Base-by-base conservation (phyloP, 2,329 filamentous ascomycete genomes). In the Cryoendolithus antarcticus region DNA sequence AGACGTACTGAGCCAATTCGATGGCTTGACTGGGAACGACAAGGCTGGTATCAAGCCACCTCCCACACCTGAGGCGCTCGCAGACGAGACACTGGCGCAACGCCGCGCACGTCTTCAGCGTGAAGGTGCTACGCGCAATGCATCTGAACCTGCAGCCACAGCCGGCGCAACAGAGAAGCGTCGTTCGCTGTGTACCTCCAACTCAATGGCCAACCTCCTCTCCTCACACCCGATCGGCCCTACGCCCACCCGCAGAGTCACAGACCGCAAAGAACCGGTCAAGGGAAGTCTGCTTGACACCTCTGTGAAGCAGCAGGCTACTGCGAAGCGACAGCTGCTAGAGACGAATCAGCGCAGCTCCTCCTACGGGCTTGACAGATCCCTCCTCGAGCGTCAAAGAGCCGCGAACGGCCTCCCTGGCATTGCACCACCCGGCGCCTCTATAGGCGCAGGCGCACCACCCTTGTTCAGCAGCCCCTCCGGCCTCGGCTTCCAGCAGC, bases 81-180 rank as follows among this genome's bases (percentile, higher is more conserved):
- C 79, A 47, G 80, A 86, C 49, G 84, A 91, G 55, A 89, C 84
- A 0, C 67, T 91, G 0, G 84, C 82, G 7, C 82, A 89, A 57
- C 77, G 84, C 8, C 77, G 82, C 1, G 76, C 75, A 21, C 74
- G 84, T 21, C 66, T 91, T 2, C 82, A 86, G 56, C 76, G 77
- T 19, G 78, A 82, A 58, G 78, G 78, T 5, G 24, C 6, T 6
- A 8, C 24, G 24, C 24, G 24, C 24, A 27, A 27, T 27, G 24
- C 24, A 27, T 27, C 24, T 7, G 72, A 74, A 24, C 55, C 51
- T 13, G 46, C 48, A 12, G 52, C 47, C 5, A 32, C 44, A 13
- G 38, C 45, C 5, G 32, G 36, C 11, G 34, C 45, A 9, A 72
- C 73, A 46, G 72, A 74, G 58, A 64, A 62, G 31, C 24, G 24